Evolutionary conservation across 1,284 basidiomycete species (phyloP).

Genomic region (Kwoniella shivajii): DNA sequence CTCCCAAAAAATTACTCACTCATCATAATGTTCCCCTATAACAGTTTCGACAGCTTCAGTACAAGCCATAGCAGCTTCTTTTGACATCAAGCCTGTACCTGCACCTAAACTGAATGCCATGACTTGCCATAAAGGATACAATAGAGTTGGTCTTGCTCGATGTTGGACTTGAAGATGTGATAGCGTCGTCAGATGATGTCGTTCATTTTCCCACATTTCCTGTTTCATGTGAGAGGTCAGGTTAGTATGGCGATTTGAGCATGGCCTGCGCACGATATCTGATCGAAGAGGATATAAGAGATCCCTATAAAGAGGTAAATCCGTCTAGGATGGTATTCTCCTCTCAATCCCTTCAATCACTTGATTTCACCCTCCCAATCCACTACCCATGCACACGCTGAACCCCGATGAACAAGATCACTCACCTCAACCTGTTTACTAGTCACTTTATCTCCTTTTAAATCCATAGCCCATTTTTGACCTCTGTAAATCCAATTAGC

Average conservation of each 20-base stretch:
- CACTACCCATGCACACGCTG: too few species aligned
- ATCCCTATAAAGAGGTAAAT: too few species aligned
- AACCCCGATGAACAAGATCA: too few species aligned
- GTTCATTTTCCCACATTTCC: conserved; percentile 98
- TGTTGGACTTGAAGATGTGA: conserved; percentile 82
- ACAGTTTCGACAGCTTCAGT: conserved; percentile 97
- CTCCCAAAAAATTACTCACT: conserved; percentile 75
- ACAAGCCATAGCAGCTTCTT: conserved; percentile 95
- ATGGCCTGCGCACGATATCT: too few species aligned
- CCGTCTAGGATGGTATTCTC: too few species aligned
- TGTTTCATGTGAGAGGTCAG: conserved; percentile 54
- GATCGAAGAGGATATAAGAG: too few species aligned
- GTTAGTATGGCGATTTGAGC: too few species aligned
- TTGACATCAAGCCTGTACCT: conserved; percentile 82
- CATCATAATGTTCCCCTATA: conserved; percentile 97
- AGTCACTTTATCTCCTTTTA: conserved; percentile 65
- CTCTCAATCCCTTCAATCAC: too few species aligned
- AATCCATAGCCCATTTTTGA: conserved; percentile 65
- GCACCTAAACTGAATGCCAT: conserved; percentile 85
- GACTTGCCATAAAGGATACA: conserved; percentile 80
- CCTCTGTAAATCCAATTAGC: conserved; percentile 92
- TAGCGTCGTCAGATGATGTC: conserved; percentile 86
- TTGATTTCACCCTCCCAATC: too few species aligned
- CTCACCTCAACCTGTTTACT: conserved; percentile 74
- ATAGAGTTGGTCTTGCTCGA: conserved; percentile 75